Evolutionary conservation across 352 stramenopile genomes (phyloP).

Genomic region (Globisporangium sylvaticum): DNA sequence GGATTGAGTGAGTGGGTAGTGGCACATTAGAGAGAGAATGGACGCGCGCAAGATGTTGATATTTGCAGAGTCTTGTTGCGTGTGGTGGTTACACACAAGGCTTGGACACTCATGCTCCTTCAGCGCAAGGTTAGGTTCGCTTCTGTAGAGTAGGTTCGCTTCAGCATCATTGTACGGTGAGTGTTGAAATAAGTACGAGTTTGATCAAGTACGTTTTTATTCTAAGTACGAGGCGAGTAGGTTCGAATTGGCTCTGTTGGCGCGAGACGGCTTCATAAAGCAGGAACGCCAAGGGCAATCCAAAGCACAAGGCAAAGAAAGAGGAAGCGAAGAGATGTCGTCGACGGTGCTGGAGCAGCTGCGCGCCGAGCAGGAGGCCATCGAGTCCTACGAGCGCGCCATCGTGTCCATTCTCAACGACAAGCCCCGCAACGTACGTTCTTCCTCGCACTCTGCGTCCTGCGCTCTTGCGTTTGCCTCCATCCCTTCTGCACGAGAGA

Average conservation of each 20-base stretch:
- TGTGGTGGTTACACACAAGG: too few species aligned
- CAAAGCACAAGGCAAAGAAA: too few species aligned
- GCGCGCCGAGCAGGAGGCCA: slow-evolving; percentile 72
- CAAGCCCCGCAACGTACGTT: slow-evolving; percentile 77
- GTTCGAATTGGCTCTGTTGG: not conserved
- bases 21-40: not conserved
- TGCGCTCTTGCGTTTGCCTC: not conserved
- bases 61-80: not conserved
- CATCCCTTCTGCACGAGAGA: not conserved
- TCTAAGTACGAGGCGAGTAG: too few species aligned
- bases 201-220: too few species aligned
- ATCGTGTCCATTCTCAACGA: slow-evolving; percentile 69
- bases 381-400: slow-evolving; percentile 72
- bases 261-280: not conserved
- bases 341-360: slow-evolving; percentile 84
- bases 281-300: slow-evolving; percentile 3
- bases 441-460: not conserved
- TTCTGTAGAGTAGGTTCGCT: too few species aligned
- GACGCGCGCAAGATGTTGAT: not conserved
- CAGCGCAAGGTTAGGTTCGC: too few species aligned
- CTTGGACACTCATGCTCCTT: too few species aligned
- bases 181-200: too few species aligned
- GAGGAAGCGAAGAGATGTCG: slow-evolving; percentile 48
- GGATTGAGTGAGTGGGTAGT: not conserved
- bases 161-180: too few species aligned